Percentiles rank a stretch among this genome's conserved stretches.
Evolutionary conservation across 2,329 filamentous ascomycete genomes (phyloP).

Genomic region (Colletotrichum agaves): DNA sequence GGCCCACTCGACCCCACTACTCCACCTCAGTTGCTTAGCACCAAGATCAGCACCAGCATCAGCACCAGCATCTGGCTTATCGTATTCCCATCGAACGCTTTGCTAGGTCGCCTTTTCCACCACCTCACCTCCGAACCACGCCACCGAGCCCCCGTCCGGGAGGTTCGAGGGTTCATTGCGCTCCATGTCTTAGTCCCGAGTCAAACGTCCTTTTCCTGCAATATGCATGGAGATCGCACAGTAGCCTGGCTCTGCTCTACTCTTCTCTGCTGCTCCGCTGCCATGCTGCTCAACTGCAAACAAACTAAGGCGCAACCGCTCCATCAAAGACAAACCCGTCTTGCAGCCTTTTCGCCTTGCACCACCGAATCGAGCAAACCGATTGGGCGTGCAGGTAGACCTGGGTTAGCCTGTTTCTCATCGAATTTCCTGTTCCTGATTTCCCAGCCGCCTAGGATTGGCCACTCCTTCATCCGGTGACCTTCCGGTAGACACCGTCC

Average conservation of each 20-base stretch:
- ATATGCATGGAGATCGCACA: slow-evolving; percentile 20
- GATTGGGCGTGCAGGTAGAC: slow-evolving; percentile 16
- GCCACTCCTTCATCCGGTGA: neutral
- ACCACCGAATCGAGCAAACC: slow-evolving; percentile 16
- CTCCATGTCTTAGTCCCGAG: slow-evolving; percentile 24
- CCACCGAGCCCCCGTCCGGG: slow-evolving; percentile 34
- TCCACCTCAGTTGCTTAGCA: neutral
- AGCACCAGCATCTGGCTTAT: neutral
- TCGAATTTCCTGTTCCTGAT: neutral
- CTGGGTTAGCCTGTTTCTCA: neutral
- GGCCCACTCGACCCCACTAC: neutral
- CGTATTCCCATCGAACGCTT: neutral
- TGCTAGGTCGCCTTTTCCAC: slow-evolving; percentile 2
- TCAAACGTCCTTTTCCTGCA: slow-evolving; percentile 33
- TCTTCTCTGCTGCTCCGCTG: too few species aligned
- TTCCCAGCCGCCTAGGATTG: neutral
- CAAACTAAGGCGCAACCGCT: slow-evolving; percentile 4
- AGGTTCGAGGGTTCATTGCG: slow-evolving; percentile 38
- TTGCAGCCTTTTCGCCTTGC: slow-evolving; percentile 3
- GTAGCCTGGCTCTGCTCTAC: slow-evolving; percentile 10
- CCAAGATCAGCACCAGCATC: slow-evolving; percentile 6
- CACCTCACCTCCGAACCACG: slow-evolving; percentile 35
- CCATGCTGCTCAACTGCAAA: slow-evolving; percentile 1
- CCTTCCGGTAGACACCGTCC: neutral
- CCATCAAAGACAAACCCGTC: slow-evolving; percentile 1